Base-by-base conservation (phyloP, 768 basidiomycete species). In the Lentinula lateritia region DNA sequence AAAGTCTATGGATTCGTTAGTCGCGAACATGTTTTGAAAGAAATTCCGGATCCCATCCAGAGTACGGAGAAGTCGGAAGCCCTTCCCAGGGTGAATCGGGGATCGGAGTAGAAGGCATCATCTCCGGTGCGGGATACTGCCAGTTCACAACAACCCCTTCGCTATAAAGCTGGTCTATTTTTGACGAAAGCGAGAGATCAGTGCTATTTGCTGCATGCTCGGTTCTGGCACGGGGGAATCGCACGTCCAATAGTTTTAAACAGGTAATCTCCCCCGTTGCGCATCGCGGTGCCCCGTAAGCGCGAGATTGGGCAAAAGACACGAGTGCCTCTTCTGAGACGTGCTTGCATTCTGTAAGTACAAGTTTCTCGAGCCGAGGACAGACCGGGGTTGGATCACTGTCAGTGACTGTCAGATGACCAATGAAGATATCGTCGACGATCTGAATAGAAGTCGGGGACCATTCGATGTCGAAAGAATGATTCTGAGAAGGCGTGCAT, bases 51-150 rank as follows among this genome's bases (percentile, higher is more conserved):
- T 20, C 39, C 53, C 53, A 54, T 38, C 53, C 53, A 6, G 53
- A 20, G 36, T 54, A 54, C 8, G 53, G 35, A 0, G 53, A 54
- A 2, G 35, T 39, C 18, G 53, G 34, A 36, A 54, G n/a, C 16
- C 53, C 53, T 54, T 54, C 53, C 53, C 53, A 54, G 39, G 53
- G 53, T 6, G 53, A 54, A 20, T 54, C 53, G 35, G 53, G 36
- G 10, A 54, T 54, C 46, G 18, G 46, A 0, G 46, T 23, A 9
- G 20, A 18, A 23, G 16, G 36, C 34, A 23, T 20, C 5, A 38
- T 23, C 18, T 54, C 53, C 36, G 35, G 15, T 20, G n/a, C 53
- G 13, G 20, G 38, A 54, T 54, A 54, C 18, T 39, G 46, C 56
- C 56, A 58, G n/a, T 23, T 58, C 32, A 58, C n/a, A 8, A 58